These are phyloP conservation scores for Chaetomium tenue DNA, from an alignment of 495 filamentous ascomycete genomes.

Conservation along the genomic window DNA sequence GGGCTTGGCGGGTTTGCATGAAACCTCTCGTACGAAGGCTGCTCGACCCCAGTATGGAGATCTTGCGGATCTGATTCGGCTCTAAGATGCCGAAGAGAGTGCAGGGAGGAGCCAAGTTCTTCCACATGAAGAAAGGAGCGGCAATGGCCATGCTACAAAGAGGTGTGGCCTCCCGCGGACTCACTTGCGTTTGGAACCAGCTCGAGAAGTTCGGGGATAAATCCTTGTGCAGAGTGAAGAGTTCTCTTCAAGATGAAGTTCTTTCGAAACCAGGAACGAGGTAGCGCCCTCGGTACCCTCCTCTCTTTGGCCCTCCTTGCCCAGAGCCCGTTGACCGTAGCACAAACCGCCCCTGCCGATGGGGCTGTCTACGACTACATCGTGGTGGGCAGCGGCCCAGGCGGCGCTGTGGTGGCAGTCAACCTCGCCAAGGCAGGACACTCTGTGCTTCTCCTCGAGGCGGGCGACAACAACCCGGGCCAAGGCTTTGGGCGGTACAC, in stretches of 20 bases:
- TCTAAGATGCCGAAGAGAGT: not conserved
- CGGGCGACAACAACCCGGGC: constrained; percentile 9
- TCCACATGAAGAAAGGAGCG: not conserved
- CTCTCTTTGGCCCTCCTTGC: constrained; percentile 17
- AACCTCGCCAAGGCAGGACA: constrained; percentile 12
- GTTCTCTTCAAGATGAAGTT: constrained; percentile 16
- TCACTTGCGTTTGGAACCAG: not conserved
- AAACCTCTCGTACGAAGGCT: not conserved
- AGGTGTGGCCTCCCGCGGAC: not conserved
- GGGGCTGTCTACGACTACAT: constrained; percentile 24
- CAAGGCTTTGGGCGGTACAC: constrained; percentile 10
- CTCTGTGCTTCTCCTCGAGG: not conserved
- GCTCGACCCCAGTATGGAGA: not conserved
- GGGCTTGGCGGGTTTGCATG: constrained; percentile 6
- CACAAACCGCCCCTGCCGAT: constrained; percentile 15
- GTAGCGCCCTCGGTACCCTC: constrained; percentile 7
- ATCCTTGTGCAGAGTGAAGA: not conserved
- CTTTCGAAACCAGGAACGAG: constrained; percentile 1
- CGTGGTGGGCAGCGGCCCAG: constrained; percentile 4
- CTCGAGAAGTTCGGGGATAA: too few relatives aligned
- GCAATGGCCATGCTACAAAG: not conserved
- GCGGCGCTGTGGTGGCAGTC: not conserved
- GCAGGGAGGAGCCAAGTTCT: not conserved
- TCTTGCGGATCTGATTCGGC: not conserved
- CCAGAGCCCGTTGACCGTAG: constrained; percentile 1